phyloP scores from a whole-genome alignment of 129 eudicot species.

The Smallanthus sonchifolius region DNA sequence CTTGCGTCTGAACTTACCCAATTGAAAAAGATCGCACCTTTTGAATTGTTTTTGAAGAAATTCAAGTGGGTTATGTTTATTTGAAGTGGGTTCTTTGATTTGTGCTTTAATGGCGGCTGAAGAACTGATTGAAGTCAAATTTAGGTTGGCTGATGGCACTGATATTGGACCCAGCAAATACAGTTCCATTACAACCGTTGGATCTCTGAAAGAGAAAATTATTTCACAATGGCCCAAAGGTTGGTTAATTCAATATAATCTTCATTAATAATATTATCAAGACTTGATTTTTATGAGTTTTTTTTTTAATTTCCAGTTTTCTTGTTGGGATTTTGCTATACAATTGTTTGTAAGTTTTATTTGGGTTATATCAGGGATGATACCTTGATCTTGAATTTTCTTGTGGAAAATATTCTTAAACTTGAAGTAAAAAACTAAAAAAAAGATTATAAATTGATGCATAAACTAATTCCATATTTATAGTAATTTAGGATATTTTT shows the following conservation, averaged over 20 bases:
- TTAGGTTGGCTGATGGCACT: conserved; percentile 13
- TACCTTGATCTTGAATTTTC: too few species aligned
- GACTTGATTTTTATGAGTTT: background rate
- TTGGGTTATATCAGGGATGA: background rate
- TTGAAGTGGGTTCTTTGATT: background rate
- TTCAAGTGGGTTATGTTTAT: background rate
- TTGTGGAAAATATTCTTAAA: background rate
- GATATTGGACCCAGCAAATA: conserved; percentile 4
- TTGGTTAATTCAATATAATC: background rate
- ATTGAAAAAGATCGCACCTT: background rate
- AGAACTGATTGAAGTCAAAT: conserved; percentile 8
- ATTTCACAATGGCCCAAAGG: conserved; percentile 3
- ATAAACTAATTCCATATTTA: background rate
- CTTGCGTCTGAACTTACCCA: conserved; percentile 3
- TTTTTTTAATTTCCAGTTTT: background rate
- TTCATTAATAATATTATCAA: background rate
- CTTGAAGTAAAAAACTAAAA: too few species aligned
- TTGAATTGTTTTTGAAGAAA: conserved; percentile 1
- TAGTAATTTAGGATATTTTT: background rate
- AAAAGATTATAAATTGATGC: background rate
- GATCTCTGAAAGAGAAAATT: conserved; percentile 2
- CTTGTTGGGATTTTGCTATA: background rate
- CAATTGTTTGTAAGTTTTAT: background rate
- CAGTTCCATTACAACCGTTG: background rate
- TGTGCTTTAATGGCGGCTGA: background rate